Percentiles rank a stretch among this genome's conserved stretches.
Evolutionary conservation across 2,329 filamentous ascomycete genomes (phyloP).

Genomic region (Fonsecaea multimorphosa): DNA sequence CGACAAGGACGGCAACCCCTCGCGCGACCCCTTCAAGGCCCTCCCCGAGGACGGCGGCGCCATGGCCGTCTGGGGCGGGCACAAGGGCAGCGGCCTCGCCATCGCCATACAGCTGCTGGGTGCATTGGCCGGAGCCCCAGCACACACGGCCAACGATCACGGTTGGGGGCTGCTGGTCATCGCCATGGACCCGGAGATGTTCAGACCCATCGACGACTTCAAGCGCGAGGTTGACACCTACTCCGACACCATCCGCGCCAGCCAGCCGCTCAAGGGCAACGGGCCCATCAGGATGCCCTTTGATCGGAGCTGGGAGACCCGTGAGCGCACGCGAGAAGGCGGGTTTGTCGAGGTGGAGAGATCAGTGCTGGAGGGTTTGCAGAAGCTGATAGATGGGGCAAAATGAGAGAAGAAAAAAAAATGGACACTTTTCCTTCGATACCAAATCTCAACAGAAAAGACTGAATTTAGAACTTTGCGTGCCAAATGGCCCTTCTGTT

Average conservation of each 20-base stretch:
- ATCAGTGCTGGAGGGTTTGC: background rate
- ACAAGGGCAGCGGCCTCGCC: conserved; percentile 25
- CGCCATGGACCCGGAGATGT: conserved; percentile 23
- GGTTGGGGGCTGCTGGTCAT: conserved; percentile 22
- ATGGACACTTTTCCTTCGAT: too few relatives aligned
- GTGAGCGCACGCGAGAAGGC: background rate
- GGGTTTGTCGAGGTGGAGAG: background rate
- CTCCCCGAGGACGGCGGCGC: conserved; percentile 13
- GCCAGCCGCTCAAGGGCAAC: conserved; percentile 6
- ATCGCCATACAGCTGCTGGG: conserved; percentile 26
- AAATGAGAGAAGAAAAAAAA: background rate
- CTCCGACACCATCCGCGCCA: background rate
- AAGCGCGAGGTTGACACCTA: conserved; percentile 23
- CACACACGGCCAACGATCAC: background rate
- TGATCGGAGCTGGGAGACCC: conserved; percentile 13
- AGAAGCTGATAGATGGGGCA: background rate
- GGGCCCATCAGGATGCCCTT: conserved; percentile 18
- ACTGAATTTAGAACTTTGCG: too few relatives aligned
- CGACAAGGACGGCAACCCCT: conserved; percentile 13
- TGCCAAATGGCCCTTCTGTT: too few relatives aligned
- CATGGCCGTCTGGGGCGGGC: conserved; percentile 27
- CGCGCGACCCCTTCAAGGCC: conserved; percentile 17
- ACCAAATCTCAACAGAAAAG: too few relatives aligned
- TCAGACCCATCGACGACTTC: conserved; percentile 25
- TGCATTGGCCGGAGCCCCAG: conserved; percentile 13